Conservation (phyloP, 2,329 filamentous ascomycete genomes). For the Zymoseptoria brevis region DNA sequence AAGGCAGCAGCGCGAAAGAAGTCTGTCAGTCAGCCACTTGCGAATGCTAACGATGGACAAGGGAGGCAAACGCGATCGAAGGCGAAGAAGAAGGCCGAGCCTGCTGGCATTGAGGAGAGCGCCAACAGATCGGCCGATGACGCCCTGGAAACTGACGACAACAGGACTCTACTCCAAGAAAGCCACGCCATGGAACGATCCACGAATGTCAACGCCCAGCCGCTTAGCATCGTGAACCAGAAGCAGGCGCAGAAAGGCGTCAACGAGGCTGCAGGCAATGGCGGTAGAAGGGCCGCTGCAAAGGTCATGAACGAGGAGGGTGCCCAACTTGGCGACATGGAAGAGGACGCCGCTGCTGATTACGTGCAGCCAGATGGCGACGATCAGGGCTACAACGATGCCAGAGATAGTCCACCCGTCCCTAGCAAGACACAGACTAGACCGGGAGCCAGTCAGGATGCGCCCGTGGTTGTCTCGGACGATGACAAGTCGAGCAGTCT, state of each 20-base stretch:
- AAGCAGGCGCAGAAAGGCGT: not conserved
- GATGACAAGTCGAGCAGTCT: slow-evolving; percentile 1
- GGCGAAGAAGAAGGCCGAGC: not conserved
- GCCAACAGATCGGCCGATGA: not conserved
- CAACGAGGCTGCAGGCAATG: not conserved
- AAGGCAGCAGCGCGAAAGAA: not conserved
- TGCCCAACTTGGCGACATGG: not conserved
- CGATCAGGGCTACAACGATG: not conserved
- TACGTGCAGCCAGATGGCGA: not conserved
- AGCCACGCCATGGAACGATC: not conserved
- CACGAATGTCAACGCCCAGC: not conserved
- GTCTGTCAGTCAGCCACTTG: not conserved
- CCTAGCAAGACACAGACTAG: not conserved
- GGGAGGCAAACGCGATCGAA: not conserved
- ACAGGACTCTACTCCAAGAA: not conserved
- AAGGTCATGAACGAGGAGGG: not conserved
- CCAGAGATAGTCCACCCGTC: not conserved
- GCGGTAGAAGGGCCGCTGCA: not conserved
- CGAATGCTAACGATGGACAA: not conserved
- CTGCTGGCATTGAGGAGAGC: not conserved
- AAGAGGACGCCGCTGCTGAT: not conserved
- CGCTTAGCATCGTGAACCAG: not conserved
- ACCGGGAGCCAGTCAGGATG: slow-evolving; percentile 1
- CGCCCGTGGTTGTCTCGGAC: slow-evolving; percentile 7
- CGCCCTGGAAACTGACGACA: not conserved